These are phyloP conservation scores for Allantophomopsis cytisporea DNA, from an alignment of 2,329 filamentous ascomycete species.

Conservation along the genomic window DNA sequence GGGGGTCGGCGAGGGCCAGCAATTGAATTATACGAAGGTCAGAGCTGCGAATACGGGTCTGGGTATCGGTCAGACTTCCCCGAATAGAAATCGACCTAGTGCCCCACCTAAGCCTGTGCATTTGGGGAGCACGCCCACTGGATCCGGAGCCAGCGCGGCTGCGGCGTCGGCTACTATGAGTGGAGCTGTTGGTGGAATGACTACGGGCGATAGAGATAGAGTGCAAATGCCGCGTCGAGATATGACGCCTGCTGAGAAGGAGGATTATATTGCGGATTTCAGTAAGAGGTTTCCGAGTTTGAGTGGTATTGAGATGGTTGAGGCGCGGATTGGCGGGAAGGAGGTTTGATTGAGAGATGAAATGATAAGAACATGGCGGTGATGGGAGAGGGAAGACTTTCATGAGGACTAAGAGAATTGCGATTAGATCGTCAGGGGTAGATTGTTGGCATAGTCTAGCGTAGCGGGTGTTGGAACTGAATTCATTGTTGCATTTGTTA, in stretches of 20 bases:
- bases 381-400: too few relatives aligned
- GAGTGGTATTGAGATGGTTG: constrained; percentile 57
- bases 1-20: constrained; percentile 9
- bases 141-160: constrained; percentile 2
- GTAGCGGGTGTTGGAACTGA: too few relatives aligned
- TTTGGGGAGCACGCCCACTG: constrained; percentile 38
- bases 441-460: too few relatives aligned
- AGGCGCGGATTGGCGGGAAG: constrained; percentile 12
- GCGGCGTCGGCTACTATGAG: neutral
- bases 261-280: constrained; percentile 59
- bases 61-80: constrained; percentile 6
- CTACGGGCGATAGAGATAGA: constrained; percentile 12
- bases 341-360: too few relatives aligned
- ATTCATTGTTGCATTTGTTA: too few relatives aligned
- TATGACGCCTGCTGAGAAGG: constrained; percentile 42
- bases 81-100: constrained; percentile 26
- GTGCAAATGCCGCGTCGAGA: constrained; percentile 22
- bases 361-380: too few relatives aligned
- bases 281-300: constrained; percentile 79
- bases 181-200: neutral
- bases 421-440: too few relatives aligned
- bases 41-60: constrained; percentile 3
- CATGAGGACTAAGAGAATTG: too few relatives aligned
- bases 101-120: constrained; percentile 50
- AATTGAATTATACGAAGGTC: neutral